Evolutionary conservation across 345 rosid genomes (phyloP).

Genomic region (Brassica nigra): DNA sequence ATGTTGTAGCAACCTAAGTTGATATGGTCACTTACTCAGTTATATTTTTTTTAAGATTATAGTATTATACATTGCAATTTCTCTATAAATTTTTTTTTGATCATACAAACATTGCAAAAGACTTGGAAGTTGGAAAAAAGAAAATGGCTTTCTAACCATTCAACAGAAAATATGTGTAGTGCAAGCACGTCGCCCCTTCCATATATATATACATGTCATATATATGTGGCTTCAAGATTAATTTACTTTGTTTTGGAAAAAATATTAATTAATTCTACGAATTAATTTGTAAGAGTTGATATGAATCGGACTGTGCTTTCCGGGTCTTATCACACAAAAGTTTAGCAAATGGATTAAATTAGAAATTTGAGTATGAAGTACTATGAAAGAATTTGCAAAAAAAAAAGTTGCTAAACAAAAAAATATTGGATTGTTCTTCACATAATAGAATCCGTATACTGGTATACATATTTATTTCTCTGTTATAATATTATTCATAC

Average conservation of each 20-base stretch:
- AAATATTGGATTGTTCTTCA: neutral
- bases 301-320: neutral
- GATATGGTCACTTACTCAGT: no score
- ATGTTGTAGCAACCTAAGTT: no score
- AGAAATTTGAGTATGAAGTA: neutral
- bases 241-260: no score
- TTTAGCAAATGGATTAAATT: neutral
- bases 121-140: constrained; percentile 52
- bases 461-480: neutral
- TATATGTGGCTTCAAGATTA: constrained; percentile 2
- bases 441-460: neutral
- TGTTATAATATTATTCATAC: neutral
- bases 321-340: neutral
- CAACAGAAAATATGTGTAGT: constrained; percentile 50
- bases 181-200: constrained; percentile 41
- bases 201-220: neutral
- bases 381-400: neutral
- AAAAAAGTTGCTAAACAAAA: neutral
- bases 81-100: no score
- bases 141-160: constrained; percentile 79
- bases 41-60: no score
- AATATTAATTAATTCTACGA: no score
- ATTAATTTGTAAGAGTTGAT: no score
- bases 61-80: no score
- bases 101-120: neutral